Percentiles rank a stretch among this genome's conserved stretches.
phyloP scores from a whole-genome alignment of 208 protist genomes.

The Crithidia thermophila region DNA sequence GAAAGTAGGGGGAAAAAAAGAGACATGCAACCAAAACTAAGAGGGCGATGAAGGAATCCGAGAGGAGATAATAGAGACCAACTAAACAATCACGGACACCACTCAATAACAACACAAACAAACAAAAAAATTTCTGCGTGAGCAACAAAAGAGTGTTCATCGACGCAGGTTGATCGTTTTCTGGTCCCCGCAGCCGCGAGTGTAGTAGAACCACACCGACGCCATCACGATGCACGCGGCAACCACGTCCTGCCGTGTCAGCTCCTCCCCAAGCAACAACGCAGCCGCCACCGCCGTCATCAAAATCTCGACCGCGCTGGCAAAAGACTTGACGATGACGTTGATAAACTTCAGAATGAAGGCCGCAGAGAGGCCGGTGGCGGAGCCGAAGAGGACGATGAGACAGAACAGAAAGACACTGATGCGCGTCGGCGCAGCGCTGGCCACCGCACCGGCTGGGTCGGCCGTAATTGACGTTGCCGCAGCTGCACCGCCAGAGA shows the following conservation, averaged over 20 bases:
- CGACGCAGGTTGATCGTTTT: conserved; percentile 1
- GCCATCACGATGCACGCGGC: conserved; percentile 52
- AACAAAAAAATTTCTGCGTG: neutral
- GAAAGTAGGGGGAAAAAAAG: too few relatives aligned
- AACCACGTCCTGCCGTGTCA: conserved; percentile 48
- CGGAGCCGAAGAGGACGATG: conserved; percentile 53
- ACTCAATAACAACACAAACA: too few relatives aligned
- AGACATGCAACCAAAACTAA: too few relatives aligned
- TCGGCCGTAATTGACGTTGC: neutral
- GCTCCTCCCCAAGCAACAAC: conserved; percentile 43
- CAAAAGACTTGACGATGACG: conserved; percentile 77
- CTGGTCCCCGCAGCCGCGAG: conserved; percentile 26
- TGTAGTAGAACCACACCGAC: conserved; percentile 61
- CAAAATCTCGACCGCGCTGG: conserved; percentile 62
- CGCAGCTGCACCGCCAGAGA: neutral
- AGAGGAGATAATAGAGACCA: too few relatives aligned
- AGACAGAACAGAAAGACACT: conserved; percentile 23
- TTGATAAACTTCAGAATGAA: conserved; percentile 87
- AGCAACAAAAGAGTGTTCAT: neutral
- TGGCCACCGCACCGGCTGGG: neutral
- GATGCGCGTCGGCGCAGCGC: neutral
- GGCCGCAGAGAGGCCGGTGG: conserved; percentile 52
- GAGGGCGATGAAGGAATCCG: too few relatives aligned
- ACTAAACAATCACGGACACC: too few relatives aligned
- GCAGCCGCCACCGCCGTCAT: conserved; percentile 44